phyloP scores from a whole-genome alignment of 441 rosid species.

The Capsella rubella region DNA sequence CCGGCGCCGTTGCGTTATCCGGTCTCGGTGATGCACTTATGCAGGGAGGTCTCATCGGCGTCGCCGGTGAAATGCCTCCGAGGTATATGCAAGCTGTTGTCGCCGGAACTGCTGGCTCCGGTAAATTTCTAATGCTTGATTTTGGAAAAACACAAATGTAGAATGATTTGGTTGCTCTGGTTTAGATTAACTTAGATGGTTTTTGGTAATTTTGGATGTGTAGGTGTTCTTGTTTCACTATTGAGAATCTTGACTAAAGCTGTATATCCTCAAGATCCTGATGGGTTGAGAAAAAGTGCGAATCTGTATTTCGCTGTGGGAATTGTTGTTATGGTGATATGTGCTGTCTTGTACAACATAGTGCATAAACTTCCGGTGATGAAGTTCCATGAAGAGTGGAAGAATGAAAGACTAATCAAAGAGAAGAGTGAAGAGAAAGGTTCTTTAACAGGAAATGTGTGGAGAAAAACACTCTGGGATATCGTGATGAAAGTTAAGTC shows the following conservation, averaged over 20 bases:
- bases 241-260: constrained; percentile 84
- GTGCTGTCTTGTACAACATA: constrained; percentile 70
- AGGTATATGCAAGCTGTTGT: constrained; percentile 91
- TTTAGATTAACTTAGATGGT: constrained; percentile 4
- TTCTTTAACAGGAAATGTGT: constrained; percentile 56
- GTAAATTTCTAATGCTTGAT: constrained; percentile 42
- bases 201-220: constrained; percentile 38
- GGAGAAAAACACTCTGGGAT: constrained; percentile 72
- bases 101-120: constrained; percentile 96
- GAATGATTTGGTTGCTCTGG: neutral
- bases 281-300: constrained; percentile 79
- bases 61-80: constrained; percentile 89
- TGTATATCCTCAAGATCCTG: constrained; percentile 69
- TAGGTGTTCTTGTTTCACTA: constrained; percentile 91
- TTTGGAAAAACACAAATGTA: neutral
- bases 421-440: constrained; percentile 59
- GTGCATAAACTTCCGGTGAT: constrained; percentile 82
- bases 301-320: constrained; percentile 77
- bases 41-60: constrained; percentile 86
- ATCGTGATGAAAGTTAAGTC: constrained; percentile 71
- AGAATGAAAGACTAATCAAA: constrained; percentile 58
- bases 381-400: constrained; percentile 71
- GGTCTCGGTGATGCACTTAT: constrained; percentile 85
- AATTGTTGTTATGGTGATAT: constrained; percentile 77
- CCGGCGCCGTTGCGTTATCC: constrained; percentile 57